Evolutionary conservation across 257 asterid species (phyloP).

Genomic region (Salvia splendens): DNA sequence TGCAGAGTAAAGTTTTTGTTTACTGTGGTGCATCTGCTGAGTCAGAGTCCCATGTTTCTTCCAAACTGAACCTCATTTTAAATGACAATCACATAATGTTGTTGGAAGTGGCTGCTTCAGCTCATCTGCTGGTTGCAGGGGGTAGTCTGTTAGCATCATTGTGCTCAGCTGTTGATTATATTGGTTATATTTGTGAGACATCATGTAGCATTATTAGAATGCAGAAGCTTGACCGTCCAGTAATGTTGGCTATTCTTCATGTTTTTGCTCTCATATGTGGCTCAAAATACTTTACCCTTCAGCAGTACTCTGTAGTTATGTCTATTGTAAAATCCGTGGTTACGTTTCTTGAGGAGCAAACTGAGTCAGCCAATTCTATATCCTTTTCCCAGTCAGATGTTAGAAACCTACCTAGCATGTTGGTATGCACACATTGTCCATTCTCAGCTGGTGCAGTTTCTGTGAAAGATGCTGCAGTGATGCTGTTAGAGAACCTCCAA

Average conservation of each 20-base stretch:
- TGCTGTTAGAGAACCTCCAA: conserved; percentile 65
- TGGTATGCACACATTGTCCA: conserved; percentile 57
- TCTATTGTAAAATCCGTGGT: conserved; percentile 72
- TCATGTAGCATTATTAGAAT: conserved; percentile 62
- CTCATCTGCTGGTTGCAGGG: conserved; percentile 57
- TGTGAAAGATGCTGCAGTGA: conserved; percentile 50
- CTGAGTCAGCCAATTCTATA: conserved; percentile 29
- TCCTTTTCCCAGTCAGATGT: conserved; percentile 34
- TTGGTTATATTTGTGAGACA: conserved; percentile 77
- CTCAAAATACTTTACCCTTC: conserved; percentile 52
- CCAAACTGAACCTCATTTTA: conserved; percentile 43
- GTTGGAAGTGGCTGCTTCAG: conserved; percentile 55
- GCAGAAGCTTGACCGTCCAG: conserved; percentile 43
- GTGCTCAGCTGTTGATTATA: conserved; percentile 63
- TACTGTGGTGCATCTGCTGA: conserved; percentile 41
- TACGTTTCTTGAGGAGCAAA: conserved; percentile 57
- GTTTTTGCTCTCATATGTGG: conserved; percentile 72
- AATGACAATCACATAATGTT: conserved; percentile 42
- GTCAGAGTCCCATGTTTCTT: conserved; percentile 30
- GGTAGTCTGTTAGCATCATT: conserved; percentile 69
- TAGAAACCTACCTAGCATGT: conserved; percentile 36
- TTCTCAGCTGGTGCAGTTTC: conserved; percentile 62
- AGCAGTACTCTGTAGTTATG: conserved; percentile 57
- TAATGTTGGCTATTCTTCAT: conserved; percentile 65
- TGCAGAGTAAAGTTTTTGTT: conserved; percentile 52